Base-by-base conservation (phyloP, 495 filamentous ascomycete genomes). In the Trichoderma parareesei region DNA sequence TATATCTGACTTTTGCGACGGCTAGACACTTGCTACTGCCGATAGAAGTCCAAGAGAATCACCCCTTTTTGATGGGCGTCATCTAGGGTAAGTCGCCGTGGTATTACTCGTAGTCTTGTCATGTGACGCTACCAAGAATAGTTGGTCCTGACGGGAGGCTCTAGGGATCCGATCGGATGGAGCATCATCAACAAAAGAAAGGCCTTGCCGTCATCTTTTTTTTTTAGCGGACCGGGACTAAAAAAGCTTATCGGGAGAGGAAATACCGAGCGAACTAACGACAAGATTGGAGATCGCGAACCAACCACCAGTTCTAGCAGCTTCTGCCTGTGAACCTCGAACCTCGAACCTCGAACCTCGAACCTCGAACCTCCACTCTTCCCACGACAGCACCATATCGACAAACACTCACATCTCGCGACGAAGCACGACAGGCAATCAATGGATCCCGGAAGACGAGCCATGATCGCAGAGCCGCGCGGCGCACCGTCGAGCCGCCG, bases 401-500 rank as follows among this genome's bases (percentile, higher is more conserved):
- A 27, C 27, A 27, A 27, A 27, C 27, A 27, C 27, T 27, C 27
- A n/a, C 27, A 27, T 27, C 27, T 27, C 27, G 2, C 27, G 27
- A 27, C 27, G 27, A 27, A 27, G 27, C 27, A 27, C 27, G 27
- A 27, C 27, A 27, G 27, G 27, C 27, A 35, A 67, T 4, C 63
- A 63, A 82, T 82, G 79, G 72, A 82, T 68, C 77, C 79, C 40
- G 79, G 67, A 27, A 70, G 79, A 64, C 74, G 73, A 64, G 79
- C 79, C 68, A 82, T 82, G 79, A 80, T 81, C 55, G 68, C 71
- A 65, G 77, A 76, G 42, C 73, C 72, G 69, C 75, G 74, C 67
- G 74, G 75, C 64, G 71, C 76, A 62, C 68, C 71, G 61, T 69
- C 69, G 4, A n/a, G 33, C 38, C 41, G 70, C 63, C 71, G 78